These are phyloP conservation scores for Colletotrichum sp. DNA, from an alignment of 2,329 filamentous ascomycete genomes.

Conservation along the genomic window DNA sequence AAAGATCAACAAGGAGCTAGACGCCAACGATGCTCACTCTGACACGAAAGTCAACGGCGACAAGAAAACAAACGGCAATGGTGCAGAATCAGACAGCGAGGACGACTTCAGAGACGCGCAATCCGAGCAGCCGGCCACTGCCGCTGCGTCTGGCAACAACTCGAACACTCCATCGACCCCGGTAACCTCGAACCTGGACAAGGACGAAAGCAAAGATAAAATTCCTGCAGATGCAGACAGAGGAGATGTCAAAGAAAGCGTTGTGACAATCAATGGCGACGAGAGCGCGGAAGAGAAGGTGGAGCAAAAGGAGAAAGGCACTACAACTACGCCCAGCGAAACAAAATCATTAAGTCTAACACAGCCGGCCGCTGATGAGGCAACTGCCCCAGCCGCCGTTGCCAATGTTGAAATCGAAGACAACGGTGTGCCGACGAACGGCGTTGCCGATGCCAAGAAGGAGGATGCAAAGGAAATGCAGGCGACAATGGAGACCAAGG, in stretches of 20 bases:
- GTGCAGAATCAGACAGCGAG: conserved; percentile 28
- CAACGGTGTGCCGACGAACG: neutral
- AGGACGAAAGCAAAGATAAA: neutral
- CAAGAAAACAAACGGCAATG: neutral
- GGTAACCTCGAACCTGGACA: conserved; percentile 5
- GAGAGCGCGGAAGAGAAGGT: neutral
- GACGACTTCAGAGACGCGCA: conserved; percentile 31
- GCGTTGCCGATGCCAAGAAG: neutral
- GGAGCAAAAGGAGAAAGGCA: neutral
- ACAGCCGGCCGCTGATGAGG: neutral
- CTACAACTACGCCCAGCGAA: neutral
- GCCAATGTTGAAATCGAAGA: neutral
- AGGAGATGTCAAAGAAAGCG: neutral
- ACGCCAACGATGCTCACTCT: neutral
- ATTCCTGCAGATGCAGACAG: neutral
- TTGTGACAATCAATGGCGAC: neutral
- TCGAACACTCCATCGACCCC: conserved; percentile 12
- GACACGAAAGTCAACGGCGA: conserved; percentile 14
- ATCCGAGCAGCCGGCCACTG: conserved; percentile 16
- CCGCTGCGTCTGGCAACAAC: conserved; percentile 3
- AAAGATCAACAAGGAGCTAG: conserved; percentile 8
- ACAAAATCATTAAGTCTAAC: neutral
- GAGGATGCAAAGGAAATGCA: neutral
- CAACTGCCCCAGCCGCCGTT: neutral
- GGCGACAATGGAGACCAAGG: neutral